Conservation (phyloP, 495 filamentous ascomycete species). For the Clavariopsis aquatica region DNA sequence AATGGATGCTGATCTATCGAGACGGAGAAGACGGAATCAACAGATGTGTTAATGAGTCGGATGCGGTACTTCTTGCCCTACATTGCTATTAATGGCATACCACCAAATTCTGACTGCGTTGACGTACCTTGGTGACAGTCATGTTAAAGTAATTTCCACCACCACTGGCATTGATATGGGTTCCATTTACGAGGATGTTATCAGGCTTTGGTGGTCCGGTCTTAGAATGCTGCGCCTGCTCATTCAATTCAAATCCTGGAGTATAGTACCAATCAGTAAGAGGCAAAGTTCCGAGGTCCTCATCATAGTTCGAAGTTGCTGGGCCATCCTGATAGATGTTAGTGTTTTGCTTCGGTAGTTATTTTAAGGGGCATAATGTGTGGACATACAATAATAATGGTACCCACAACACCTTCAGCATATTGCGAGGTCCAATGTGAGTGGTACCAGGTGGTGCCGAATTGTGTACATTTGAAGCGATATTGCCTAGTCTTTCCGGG, state of each 20-base stretch:
- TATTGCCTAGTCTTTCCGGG: slow-evolving; percentile 44
- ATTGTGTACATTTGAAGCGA: slow-evolving; percentile 44
- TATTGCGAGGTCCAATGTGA: slow-evolving; percentile 45
- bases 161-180: slow-evolving; percentile 38
- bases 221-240: slow-evolving; percentile 26
- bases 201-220: slow-evolving; percentile 38
- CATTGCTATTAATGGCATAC: slow-evolving; percentile 8
- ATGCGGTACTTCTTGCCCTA: slow-evolving; percentile 45
- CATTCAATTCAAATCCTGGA: slow-evolving; percentile 36
- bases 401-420: slow-evolving; percentile 44
- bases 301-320: slow-evolving; percentile 45
- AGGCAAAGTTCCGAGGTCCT: slow-evolving; percentile 42
- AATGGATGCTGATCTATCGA: slow-evolving; percentile 44
- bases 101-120: not conserved
- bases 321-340: slow-evolving; percentile 38
- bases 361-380: not conserved
- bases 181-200: slow-evolving; percentile 47
- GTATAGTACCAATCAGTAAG: slow-evolving; percentile 46
- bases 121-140: slow-evolving; percentile 33
- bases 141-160: slow-evolving; percentile 40
- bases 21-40: slow-evolving; percentile 43
- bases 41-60: slow-evolving; percentile 45
- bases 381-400: slow-evolving; percentile 41
- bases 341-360: not conserved
- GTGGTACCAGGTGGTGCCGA: slow-evolving; percentile 47